Evolutionary conservation across 176 grass and related monocot species (phyloP).

Genomic region (Microstegium vimineum): DNA sequence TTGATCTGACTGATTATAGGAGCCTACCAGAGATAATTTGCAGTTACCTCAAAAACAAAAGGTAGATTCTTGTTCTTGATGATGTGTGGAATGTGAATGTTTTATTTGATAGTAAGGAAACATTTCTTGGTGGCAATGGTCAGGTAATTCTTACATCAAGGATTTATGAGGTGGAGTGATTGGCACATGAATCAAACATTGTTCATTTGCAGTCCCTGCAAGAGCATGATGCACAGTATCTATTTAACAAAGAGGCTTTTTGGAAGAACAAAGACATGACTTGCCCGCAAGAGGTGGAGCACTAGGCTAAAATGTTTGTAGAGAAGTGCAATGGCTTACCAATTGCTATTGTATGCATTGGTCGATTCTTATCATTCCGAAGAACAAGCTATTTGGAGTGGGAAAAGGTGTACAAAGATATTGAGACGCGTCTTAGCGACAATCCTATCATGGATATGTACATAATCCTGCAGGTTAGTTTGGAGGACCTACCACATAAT

Average conservation of each 20-base stretch:
- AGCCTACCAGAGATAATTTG: background rate
- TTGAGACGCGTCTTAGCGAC: slow-evolving; percentile 4
- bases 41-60: slow-evolving; percentile 10
- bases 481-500: slow-evolving; percentile 32
- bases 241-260: slow-evolving; percentile 26
- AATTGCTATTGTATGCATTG: slow-evolving; percentile 32
- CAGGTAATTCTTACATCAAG: slow-evolving; percentile 13
- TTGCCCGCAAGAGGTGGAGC: background rate
- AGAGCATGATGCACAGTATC: background rate
- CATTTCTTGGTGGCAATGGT: background rate
- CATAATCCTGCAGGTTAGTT: slow-evolving; percentile 33
- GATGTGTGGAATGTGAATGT: slow-evolving; percentile 19
- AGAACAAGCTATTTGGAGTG: slow-evolving; percentile 16
- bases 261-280: background rate
- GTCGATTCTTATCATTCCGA: slow-evolving; percentile 16
- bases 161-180: background rate
- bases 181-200: background rate
- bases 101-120: background rate
- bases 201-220: slow-evolving; percentile 13
- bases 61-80: slow-evolving; percentile 18
- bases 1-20: background rate
- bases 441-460: slow-evolving; percentile 14
- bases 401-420: slow-evolving; percentile 17
- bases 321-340: slow-evolving; percentile 27
- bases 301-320: slow-evolving; percentile 5